Percentiles rank a stretch among this genome's conserved stretches.
These are phyloP conservation scores for Euptelea pleiosperma DNA, from an alignment of 164 flowering plant species.

Conservation along the genomic window DNA sequence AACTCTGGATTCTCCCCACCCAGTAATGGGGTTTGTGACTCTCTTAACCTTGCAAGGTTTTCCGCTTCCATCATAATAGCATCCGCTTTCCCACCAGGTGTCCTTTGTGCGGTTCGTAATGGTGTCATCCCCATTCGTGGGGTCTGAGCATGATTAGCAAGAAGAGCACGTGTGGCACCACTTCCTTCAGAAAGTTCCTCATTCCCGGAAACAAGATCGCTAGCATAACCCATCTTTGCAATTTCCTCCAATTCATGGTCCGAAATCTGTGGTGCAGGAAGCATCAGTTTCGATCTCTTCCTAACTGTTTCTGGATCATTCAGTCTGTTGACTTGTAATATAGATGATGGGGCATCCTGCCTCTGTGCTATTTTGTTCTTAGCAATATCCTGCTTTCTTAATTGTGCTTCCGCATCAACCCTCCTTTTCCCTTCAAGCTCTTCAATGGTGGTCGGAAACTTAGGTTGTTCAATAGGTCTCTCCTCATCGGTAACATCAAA, in stretches of 20 bases:
- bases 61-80: constrained; percentile 99
- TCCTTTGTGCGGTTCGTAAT: constrained; percentile 85
- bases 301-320: constrained; percentile 94
- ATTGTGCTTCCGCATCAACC: constrained; percentile 77
- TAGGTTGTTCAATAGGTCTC: constrained; percentile 62
- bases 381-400: constrained; percentile 87
- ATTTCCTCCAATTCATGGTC: constrained; percentile 95
- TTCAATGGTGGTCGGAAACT: constrained; percentile 92
- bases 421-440: constrained; percentile 97
- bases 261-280: constrained; percentile 94
- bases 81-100: constrained; percentile 93
- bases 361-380: constrained; percentile 90
- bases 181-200: constrained; percentile 81
- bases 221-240: constrained; percentile 94
- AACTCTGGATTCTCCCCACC: constrained; percentile 97
- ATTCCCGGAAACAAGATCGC: constrained; percentile 67
- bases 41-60: constrained; percentile 84
- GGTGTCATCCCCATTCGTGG: constrained; percentile 88
- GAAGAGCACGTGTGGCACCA: constrained; percentile 88
- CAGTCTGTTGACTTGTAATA: constrained; percentile 83
- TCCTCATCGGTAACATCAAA: constrained; percentile 84
- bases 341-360: constrained; percentile 90
- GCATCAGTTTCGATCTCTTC: constrained; percentile 88
- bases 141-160: constrained; percentile 79
- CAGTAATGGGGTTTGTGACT: constrained; percentile 90